Evolutionary conservation across 1,284 basidiomycete genomes (phyloP).

Genomic region (Malassezia vespertilionis): DNA sequence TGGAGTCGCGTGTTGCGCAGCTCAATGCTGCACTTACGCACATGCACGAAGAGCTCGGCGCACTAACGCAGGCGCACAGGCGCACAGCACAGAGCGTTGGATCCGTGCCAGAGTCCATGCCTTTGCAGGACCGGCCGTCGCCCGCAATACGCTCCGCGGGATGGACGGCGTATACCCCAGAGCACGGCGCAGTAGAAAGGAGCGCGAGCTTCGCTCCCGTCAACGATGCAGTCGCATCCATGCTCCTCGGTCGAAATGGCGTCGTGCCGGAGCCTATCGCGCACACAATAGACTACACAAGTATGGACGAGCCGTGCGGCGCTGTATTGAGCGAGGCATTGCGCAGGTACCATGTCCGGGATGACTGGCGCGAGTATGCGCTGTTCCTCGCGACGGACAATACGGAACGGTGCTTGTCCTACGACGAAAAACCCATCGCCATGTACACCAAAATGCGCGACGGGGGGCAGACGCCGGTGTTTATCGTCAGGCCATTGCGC

Average conservation of each 20-base stretch:
- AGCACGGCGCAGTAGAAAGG: too few species aligned
- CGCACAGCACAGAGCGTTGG: too few species aligned
- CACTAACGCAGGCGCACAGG: conserved; percentile 6
- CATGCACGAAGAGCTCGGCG: conserved; percentile 32
- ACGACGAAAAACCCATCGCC: conserved; percentile 92
- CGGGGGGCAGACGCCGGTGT: conserved; percentile 89
- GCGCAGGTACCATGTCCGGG: conserved; percentile 98
- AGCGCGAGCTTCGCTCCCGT: not conserved
- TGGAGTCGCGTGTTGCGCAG: conserved; percentile 37
- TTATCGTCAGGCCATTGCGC: conserved; percentile 93
- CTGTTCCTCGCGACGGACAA: conserved; percentile 97
- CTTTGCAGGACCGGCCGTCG: too few species aligned
- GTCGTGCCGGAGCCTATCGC: too few species aligned
- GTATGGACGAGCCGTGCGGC: too few species aligned
- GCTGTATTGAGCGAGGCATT: too few species aligned
- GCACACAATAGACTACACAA: too few species aligned
- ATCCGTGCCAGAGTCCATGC: too few species aligned
- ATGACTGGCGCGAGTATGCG: conserved; percentile 96
- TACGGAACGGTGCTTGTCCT: conserved; percentile 80
- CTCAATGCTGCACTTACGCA: conserved; percentile 31
- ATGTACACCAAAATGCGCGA: conserved; percentile 97
- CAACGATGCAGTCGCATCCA: not conserved
- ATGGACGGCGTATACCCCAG: too few species aligned
- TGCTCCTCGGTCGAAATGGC: too few species aligned
- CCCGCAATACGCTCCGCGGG: too few species aligned